Percentiles rank a stretch among this genome's conserved stretches.
Conservation (phyloP, 306 rosid genomes). For the Cucurbita maxima region DNA sequence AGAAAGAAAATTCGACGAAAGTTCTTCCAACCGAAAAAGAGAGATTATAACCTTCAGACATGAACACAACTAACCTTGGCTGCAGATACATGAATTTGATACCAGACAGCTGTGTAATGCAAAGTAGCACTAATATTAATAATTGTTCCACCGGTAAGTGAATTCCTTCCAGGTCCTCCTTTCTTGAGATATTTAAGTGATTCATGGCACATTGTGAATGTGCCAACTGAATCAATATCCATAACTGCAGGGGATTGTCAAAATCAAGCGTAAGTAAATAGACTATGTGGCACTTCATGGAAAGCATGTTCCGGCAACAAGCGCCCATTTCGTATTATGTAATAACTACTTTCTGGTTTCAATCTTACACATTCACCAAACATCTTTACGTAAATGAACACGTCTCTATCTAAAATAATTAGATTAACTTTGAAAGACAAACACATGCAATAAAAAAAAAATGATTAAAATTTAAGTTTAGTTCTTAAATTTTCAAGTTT, state of each 20-base stretch:
- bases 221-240: slow-evolving; percentile 95
- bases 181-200: slow-evolving; percentile 85
- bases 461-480: too few species aligned
- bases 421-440: not conserved
- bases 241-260: slow-evolving; percentile 37
- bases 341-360: not conserved
- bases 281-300: not conserved
- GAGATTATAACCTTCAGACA: not conserved
- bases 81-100: slow-evolving; percentile 86
- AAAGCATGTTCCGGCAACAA: not conserved
- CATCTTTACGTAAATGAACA: not conserved
- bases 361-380: not conserved
- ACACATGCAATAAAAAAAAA: not conserved
- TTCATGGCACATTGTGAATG: slow-evolving; percentile 87
- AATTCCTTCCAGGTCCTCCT: slow-evolving; percentile 61
- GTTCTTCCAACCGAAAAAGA: not conserved
- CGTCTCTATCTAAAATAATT: not conserved
- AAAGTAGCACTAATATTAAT: slow-evolving; percentile 77
- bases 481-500: not conserved
- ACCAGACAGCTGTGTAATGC: slow-evolving; percentile 85
- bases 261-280: slow-evolving; percentile 2
- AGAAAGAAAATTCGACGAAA: slow-evolving; percentile 1
- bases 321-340: not conserved
- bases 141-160: slow-evolving; percentile 52
- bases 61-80: slow-evolving; percentile 50